Base-by-base conservation (phyloP, 2,329 filamentous ascomycete genomes). In the Grosmannia huntii region DNA sequence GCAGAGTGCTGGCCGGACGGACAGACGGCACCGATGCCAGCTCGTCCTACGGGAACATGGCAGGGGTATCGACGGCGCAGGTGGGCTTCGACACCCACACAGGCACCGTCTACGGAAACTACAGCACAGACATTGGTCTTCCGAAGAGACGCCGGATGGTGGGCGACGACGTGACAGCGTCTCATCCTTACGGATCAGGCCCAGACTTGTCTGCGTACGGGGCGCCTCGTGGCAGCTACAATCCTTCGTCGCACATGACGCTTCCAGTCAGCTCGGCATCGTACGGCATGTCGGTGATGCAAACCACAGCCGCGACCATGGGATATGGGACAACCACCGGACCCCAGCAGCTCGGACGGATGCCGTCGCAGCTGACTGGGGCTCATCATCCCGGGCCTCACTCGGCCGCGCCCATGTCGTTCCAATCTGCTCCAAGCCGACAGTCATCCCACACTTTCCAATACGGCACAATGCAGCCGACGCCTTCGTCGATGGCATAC, bases 401-500 rank as follows among this genome's bases (percentile, higher is more conserved):
- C 27, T 49, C 61, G 16, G 56, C 59, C 9, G 60, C 56, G 4
- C 44, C 48, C 1, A 49, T 51, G 12, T 23, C 56, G 16, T 63
- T 61, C 50, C 60, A 61, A 54, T 61, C 62, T 6, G 57, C 61
- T 2, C 52, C 55, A 2, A 60, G 55, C 54, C 48, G 60, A 4
- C 62, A 61, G 23, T 60, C 62, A 2, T 57, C 61, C 1, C 61
- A 62, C 49, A 57, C 57, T 2, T 62, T 61, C 44, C 41, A 46
- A 11, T 64, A 61, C 44, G 56, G 60, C 4, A 14, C 56, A 1
- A 38, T 62, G 28, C 49, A 63, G 41, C 49, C 53, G 10, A 60
- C 62, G 38, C 59, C 62, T 1, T 59, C 61, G 10, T 59, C 62
- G 9, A 53, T 61, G 57, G 57, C 36, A 11, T 61, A 62, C 49